Conservation (phyloP, 2,329 filamentous ascomycete genomes). For the Aspergillus chevalieri region DNA sequence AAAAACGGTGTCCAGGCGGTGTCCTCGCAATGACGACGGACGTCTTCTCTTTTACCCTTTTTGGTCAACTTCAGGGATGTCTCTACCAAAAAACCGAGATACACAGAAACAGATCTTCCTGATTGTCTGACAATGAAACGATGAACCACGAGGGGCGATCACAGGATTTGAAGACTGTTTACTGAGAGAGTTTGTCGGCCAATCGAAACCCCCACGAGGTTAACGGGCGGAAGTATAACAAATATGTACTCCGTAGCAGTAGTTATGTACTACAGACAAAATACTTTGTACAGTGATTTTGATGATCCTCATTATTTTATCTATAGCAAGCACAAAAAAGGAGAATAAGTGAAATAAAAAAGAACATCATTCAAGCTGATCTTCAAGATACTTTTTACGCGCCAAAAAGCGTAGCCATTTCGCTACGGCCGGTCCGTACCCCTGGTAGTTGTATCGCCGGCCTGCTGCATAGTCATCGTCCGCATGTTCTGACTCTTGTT, state of each 20-base stretch:
- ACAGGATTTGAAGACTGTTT: not conserved
- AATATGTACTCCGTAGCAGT: not conserved
- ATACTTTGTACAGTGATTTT: not conserved
- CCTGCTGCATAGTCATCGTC: constrained; percentile 39
- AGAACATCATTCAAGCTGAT: constrained; percentile 9
- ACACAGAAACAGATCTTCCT: not conserved
- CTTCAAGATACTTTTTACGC: constrained; percentile 54
- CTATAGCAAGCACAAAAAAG: not conserved
- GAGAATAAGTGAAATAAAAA: not conserved
- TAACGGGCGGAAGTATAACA: not conserved
- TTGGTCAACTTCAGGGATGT: no score
- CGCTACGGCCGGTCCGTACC: constrained; percentile 56
- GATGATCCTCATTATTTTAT: not conserved
- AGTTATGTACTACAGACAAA: not conserved
- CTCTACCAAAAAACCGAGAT: no score
- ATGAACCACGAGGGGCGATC: no score
- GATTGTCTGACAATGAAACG: no score
- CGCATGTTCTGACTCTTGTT: constrained; percentile 30
- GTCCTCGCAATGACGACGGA: no score
- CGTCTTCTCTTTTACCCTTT: no score
- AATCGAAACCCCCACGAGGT: constrained; percentile 11
- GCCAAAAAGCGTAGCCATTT: constrained; percentile 64
- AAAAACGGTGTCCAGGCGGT: no score
- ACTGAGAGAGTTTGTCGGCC: constrained; percentile 5
- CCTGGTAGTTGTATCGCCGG: constrained; percentile 52